phyloP scores from a whole-genome alignment of 805 yeast species.

The Dipodascus albidus region DNA sequence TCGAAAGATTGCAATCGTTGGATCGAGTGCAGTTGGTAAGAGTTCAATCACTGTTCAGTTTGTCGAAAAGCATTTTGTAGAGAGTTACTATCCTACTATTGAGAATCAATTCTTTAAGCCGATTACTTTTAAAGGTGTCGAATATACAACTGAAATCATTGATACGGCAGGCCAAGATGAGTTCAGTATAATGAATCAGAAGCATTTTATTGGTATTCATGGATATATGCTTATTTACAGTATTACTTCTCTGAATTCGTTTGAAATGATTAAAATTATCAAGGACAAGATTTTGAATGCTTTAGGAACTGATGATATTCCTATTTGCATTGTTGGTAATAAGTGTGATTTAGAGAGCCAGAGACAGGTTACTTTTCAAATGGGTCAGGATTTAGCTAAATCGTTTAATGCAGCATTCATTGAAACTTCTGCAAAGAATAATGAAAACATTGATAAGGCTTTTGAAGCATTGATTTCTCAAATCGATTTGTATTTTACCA shows the following conservation, averaged over 20 bases:
- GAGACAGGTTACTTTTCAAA: conserved; percentile 43
- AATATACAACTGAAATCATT: conserved; percentile 58
- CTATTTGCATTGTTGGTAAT: conserved; percentile 59
- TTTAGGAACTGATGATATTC: conserved; percentile 46
- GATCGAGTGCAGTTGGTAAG: conserved; percentile 70
- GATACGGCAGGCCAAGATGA: conserved; percentile 86
- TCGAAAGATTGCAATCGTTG: conserved; percentile 64
- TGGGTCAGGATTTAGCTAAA: conserved; percentile 42
- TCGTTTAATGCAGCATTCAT: conserved; percentile 49
- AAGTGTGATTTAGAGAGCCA: conserved; percentile 45
- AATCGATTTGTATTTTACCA: conserved; percentile 12
- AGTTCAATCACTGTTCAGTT: conserved; percentile 63
- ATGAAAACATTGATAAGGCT: conserved; percentile 39
- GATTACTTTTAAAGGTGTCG: conserved; percentile 45
- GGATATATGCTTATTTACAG: conserved; percentile 66
- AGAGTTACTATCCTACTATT: conserved; percentile 69
- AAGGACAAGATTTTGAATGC: conserved; percentile 65
- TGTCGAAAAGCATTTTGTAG: conserved; percentile 66
- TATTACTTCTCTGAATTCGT: conserved; percentile 53
- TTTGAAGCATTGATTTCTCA: conserved; percentile 16
- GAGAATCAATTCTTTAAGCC: conserved; percentile 61
- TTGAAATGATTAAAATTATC: conserved; percentile 52
- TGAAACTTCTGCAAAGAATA: conserved; percentile 63
- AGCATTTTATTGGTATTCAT: conserved; percentile 56
- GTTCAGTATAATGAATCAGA: conserved; percentile 56